Base-by-base conservation (phyloP, 2,329 filamentous ascomycete genomes). In the Pseudopithomyces maydicus region DNA sequence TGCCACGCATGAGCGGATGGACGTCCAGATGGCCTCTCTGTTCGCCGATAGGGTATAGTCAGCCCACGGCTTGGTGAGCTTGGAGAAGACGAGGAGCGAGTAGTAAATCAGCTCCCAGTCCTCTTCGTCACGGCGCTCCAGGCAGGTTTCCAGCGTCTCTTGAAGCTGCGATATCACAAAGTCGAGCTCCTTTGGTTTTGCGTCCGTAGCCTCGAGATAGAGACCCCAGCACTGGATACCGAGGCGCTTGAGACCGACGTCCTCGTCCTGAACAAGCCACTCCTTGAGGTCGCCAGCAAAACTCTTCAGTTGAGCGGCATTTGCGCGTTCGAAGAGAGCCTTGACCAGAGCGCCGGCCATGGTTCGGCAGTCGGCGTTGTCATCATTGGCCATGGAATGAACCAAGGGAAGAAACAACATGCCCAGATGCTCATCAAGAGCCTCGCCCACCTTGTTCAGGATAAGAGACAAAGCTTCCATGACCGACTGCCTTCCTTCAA, bases 391-490 rank as follows among this genome's bases (percentile, higher is more conserved):
- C 60, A 97, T 84, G 15, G 93, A 87, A 66, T 97, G 86, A 49
- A 97, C 87, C 6, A 99, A 77, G 0, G 93, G 92, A 20, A 96
- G 83, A 79, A 97, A 99, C 71, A 92, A 91, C 19, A 87, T 90
- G 1, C 86, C 86, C 0, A 91, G 84, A 33, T 97, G 85, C 63
- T 97, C 90, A 72, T 96, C 91, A 7, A 93, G 86, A 44, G 93
- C 86, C 38, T 92, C 86, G 0, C 90, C 89, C 4, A 93, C 88
- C 77, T 97, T 98, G 61, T 86, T 88, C 20, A 98, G 81, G n/a
- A 99, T 81, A 42, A 93, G 82, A 70, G 97, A 89, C 44, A 97
- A 83, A 2, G 94, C 87, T 77, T 99, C 95, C 86, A 99, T 91
- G 26, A 97, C 91, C 0, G 93, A 97, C 58, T 97, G 83, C 36